Evolutionary conservation across 75 land plant species (phyloP).

Genomic region (Adiantum capillusveneris): DNA sequence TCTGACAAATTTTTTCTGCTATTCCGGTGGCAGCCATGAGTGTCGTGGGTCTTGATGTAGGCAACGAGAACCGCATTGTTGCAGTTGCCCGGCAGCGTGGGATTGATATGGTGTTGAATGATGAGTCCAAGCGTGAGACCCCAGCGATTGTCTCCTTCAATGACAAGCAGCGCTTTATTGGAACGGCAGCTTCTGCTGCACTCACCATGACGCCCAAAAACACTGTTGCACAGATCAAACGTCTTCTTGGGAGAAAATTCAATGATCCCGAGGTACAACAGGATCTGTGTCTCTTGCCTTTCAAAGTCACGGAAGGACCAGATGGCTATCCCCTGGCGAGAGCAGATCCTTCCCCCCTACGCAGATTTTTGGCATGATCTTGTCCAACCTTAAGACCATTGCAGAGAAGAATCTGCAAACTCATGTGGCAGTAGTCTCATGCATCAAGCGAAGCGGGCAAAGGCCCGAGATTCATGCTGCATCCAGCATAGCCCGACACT

Average conservation of each 20-base stretch:
- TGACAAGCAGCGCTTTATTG: too few species aligned
- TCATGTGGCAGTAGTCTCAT: conserved; percentile 47
- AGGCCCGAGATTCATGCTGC: conserved; percentile 52
- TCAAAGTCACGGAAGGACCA: conserved; percentile 35
- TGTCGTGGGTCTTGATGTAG: conserved; percentile 76
- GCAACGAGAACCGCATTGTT: conserved; percentile 75
- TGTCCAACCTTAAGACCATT: conserved; percentile 36
- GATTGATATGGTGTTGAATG: conserved; percentile 76
- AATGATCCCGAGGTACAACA: conserved; percentile 55
- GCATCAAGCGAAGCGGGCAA: conserved; percentile 39
- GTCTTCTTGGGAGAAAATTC: conserved; percentile 56
- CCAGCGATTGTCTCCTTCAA: conserved; percentile 78
- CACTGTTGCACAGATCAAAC: conserved; percentile 64
- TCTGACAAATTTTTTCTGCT: not conserved
- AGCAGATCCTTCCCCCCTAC: conserved; percentile 26
- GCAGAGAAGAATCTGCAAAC: conserved; percentile 41
- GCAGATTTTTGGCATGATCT: conserved; percentile 43
- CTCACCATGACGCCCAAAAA: conserved; percentile 65
- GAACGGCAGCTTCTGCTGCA: conserved; percentile 61
- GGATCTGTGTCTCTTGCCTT: conserved; percentile 33
- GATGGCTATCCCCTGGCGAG: conserved; percentile 38
- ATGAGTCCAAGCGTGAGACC: conserved; percentile 81
- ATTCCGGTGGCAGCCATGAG: conserved; percentile 34
- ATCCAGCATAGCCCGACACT: conserved; percentile 48
- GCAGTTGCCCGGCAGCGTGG: conserved; percentile 82